These are phyloP conservation scores for Talaromyces liani DNA, from an alignment of 495 filamentous ascomycete genomes.

Conservation along the genomic window DNA sequence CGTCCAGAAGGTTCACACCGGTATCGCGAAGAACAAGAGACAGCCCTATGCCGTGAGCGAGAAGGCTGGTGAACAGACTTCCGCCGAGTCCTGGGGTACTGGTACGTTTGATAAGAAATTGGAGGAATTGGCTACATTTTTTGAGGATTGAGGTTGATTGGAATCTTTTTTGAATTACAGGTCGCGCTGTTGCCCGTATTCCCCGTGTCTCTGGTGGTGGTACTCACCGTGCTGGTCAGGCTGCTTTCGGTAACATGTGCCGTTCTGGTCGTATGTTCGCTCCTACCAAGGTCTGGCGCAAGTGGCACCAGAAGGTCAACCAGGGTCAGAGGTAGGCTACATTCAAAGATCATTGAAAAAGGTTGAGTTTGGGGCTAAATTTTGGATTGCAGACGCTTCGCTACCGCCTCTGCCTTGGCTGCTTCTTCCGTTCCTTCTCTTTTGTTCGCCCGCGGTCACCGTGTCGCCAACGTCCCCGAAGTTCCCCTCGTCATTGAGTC, in stretches of 20 bases:
- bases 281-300: conserved; percentile 99
- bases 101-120: conserved; percentile 55
- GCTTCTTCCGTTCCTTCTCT: conserved; percentile 92
- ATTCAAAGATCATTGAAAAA: not conserved
- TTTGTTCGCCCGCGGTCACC: conserved; percentile 93
- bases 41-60: conserved; percentile 99
- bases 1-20: conserved; percentile 93
- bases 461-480: conserved; percentile 83
- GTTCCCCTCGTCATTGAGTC: conserved; percentile 94
- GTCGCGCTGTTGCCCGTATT: conserved; percentile 99
- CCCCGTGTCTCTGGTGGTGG: conserved; percentile 99
- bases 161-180: conserved; percentile 31
- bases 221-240: conserved; percentile 99
- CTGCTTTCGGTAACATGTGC: conserved; percentile 99
- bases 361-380: not conserved
- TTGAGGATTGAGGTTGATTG: not conserved
- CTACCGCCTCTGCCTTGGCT: conserved; percentile 92
- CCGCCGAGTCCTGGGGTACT: conserved; percentile 99
- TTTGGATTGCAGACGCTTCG: conserved; percentile 65
- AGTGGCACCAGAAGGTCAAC: conserved; percentile 99
- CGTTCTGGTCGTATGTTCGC: conserved; percentile 99
- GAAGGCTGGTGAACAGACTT: conserved; percentile 99
- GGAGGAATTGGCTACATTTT: not conserved
- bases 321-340: conserved; percentile 77
- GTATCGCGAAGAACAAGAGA: conserved; percentile 99